Evolutionary conservation across 1,284 basidiomycete genomes (phyloP), one percentile per base, ranked within the genome.

Genomic region (Agroathelia rolfsii): DNA sequence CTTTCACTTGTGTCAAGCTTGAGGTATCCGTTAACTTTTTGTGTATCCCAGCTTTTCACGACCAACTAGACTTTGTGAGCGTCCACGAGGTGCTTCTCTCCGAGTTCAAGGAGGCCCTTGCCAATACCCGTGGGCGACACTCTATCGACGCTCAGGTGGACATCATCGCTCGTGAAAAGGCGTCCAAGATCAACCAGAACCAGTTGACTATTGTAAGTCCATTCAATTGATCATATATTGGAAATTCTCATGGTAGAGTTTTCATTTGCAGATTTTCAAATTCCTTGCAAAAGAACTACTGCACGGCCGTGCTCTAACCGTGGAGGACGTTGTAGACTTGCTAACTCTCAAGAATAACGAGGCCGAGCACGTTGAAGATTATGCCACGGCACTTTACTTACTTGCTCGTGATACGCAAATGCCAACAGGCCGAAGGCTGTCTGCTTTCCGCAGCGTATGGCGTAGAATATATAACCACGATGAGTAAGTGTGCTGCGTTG

Each of bases 381-480:
- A 72, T 52, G 62, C 67, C 1, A 77, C 71, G 10, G 75, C 78
- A 9, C 53, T 86, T 35, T 69, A 78, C 22, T 47, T 86, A 12
- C 60, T 85, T 19, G 55, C 61, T 12, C 66, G 66, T 28, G 67
- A 64, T 10, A n/a, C n/a, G n/a, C n/a, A n/a, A n/a, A n/a, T n/a
- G n/a, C n/a, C n/a, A n/a, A n/a, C n/a, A n/a, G 70, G 69, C 14
- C 65, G 92, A 31, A 69, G 69, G 49, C 49, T 69, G 22, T 72
- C 82, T 18, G 78, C 83, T 2, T 69, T 88, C 47, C 63, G 75
- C 25, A 73, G 72, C 19, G 67, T 87, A 12, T 96, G 92, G 93
- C 69, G 90, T 23, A 66, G 93, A 18, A 72, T 93, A 28, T 93
- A 87, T 48, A 66, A 85, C 26, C 76, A 85, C 34, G 90, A 96